phyloP scores from a whole-genome alignment of 139 green algal genomes.

The Tetradesmus lagerheimii region DNA sequence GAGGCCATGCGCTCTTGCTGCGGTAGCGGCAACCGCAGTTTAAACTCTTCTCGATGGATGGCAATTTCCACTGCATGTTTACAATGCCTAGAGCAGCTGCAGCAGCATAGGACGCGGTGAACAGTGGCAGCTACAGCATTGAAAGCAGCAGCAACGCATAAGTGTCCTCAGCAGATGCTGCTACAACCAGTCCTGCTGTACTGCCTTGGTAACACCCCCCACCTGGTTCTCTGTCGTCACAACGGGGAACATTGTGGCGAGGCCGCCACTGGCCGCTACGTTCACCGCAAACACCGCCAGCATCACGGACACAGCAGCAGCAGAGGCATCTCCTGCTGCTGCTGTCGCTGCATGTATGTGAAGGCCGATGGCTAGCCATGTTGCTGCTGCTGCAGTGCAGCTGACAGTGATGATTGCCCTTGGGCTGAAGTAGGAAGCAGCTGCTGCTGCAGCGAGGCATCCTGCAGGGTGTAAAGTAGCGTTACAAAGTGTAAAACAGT shows the following conservation, averaged over 20 bases:
- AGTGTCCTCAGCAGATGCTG: no score
- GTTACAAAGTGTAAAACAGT: no score
- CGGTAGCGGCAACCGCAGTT: no score
- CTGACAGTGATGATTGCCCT: neutral
- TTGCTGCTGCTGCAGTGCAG: neutral
- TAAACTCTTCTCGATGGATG: no score
- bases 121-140: no score
- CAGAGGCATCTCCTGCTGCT: neutral
- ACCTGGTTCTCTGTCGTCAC: neutral
- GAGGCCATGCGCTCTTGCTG: no score
- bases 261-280: neutral
- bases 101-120: no score
- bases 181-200: no score
- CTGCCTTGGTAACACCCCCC: no score
- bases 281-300: neutral
- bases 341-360: neutral
- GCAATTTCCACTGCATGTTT: no score
- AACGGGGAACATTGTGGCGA: neutral
- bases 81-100: no score
- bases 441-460: neutral
- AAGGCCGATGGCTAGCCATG: neutral
- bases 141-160: no score
- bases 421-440: neutral
- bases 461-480: neutral
- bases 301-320: neutral